phyloP scores from a whole-genome alignment of 352 stramenopile species.

The Globisporangium nagaii region DNA sequence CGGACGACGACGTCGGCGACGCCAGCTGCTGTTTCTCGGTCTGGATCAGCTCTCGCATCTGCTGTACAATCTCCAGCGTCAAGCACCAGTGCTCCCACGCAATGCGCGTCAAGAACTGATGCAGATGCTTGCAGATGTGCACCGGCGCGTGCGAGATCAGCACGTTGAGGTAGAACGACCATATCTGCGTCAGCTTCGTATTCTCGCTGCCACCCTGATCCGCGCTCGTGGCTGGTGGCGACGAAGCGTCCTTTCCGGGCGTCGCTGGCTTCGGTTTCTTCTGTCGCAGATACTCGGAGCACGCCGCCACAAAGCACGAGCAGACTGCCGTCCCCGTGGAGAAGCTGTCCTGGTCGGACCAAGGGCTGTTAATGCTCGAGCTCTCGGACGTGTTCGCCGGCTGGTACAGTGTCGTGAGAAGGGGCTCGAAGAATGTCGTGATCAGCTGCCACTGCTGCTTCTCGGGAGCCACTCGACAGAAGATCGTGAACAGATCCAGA shows the following conservation, averaged over 20 bases:
- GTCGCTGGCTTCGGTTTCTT: slow-evolving; percentile 4
- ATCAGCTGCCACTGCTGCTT: slow-evolving; percentile 66
- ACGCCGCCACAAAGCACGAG: slow-evolving; percentile 76
- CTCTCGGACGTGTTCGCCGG: slow-evolving; percentile 63
- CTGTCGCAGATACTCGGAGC: slow-evolving; percentile 57
- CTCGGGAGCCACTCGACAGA: slow-evolving; percentile 52
- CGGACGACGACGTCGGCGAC: slow-evolving; percentile 18
- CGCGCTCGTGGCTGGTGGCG: background rate
- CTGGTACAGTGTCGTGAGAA: slow-evolving; percentile 77
- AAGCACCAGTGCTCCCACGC: slow-evolving; percentile 83
- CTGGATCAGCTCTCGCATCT: slow-evolving; percentile 75
- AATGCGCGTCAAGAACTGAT: slow-evolving; percentile 75
- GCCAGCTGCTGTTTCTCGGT: slow-evolving; percentile 55
- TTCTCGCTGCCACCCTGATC: slow-evolving; percentile 10
- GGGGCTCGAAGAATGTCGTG: slow-evolving; percentile 67
- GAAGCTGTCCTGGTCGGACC: slow-evolving; percentile 65
- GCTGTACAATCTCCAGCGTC: slow-evolving; percentile 73
- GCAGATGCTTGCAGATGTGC: slow-evolving; percentile 76
- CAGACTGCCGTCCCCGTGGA: slow-evolving; percentile 72
- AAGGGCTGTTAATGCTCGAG: slow-evolving; percentile 60
- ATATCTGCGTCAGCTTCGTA: slow-evolving; percentile 73
- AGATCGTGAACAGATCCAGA: slow-evolving; percentile 74
- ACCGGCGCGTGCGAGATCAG: slow-evolving; percentile 68
- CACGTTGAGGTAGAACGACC: slow-evolving; percentile 70
- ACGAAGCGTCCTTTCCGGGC: background rate